Conservation (phyloP, 2,329 filamentous ascomycete species). For the Chaetomiaceae sp. region DNA sequence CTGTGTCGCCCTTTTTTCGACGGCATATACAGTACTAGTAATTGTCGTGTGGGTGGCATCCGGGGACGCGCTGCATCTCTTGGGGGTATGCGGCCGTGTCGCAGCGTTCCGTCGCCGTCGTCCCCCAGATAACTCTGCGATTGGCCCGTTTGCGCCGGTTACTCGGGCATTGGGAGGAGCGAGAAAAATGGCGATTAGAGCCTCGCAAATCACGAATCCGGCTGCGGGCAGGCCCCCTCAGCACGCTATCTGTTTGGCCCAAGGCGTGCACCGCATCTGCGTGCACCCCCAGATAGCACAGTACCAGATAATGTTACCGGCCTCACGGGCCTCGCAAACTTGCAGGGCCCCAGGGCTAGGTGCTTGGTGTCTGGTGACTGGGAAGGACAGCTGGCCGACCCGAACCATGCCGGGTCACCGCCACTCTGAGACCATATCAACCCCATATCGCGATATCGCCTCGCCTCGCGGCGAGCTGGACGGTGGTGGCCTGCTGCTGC, state of each 20-base stretch:
- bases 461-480: not conserved
- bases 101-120: slow-evolving; percentile 7
- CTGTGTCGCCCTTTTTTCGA: too few species aligned
- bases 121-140: slow-evolving; percentile 2
- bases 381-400: not conserved
- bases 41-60: slow-evolving; percentile 15
- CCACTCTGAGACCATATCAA: slow-evolving; percentile 14
- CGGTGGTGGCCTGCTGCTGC: not conserved
- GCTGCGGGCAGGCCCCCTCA: slow-evolving; percentile 2
- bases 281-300: not conserved
- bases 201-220: slow-evolving; percentile 13
- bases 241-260: slow-evolving; percentile 7
- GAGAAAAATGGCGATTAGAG: slow-evolving; percentile 11
- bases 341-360: not conserved
- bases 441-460: slow-evolving; percentile 8
- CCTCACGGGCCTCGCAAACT: not conserved
- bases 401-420: slow-evolving; percentile 11
- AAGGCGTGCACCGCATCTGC: slow-evolving; percentile 1
- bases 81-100: slow-evolving; percentile 3
- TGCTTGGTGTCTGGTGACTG: too few species aligned
- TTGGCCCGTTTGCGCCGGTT: slow-evolving; percentile 4
- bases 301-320: too few species aligned
- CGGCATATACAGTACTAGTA: not conserved
- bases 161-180: slow-evolving; percentile 2
- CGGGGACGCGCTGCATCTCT: slow-evolving; percentile 6